Percentiles rank a stretch among this genome's conserved stretches.
Evolutionary conservation across 495 filamentous ascomycete species (phyloP).

Genomic region (Aspergillus kassunensis): DNA sequence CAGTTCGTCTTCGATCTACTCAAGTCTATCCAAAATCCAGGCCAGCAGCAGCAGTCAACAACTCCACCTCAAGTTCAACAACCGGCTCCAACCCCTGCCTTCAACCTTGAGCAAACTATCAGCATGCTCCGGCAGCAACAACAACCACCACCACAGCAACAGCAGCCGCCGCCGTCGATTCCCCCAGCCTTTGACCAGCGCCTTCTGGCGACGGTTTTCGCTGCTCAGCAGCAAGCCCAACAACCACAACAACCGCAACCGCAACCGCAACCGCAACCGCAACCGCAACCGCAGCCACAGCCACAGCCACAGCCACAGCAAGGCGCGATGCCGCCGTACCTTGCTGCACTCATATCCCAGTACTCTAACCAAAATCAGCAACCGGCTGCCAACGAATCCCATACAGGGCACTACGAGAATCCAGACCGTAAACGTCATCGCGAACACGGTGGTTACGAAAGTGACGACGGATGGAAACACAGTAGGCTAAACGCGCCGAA

Average conservation of each 20-base stretch:
- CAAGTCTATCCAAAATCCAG: slow-evolving; percentile 38
- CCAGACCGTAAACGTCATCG: slow-evolving; percentile 44
- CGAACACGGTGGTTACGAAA: slow-evolving; percentile 29
- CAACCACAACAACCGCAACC: slow-evolving; percentile 16
- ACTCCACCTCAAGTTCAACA: slow-evolving; percentile 23
- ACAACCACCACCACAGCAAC: slow-evolving; percentile 31
- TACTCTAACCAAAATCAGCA: slow-evolving; percentile 33
- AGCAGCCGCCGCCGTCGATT: slow-evolving; percentile 31
- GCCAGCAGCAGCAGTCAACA: slow-evolving; percentile 28
- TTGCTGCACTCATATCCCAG: slow-evolving; percentile 50
- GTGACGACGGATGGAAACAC: slow-evolving; percentile 34
- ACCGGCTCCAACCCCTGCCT: slow-evolving; percentile 25
- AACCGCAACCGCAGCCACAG: slow-evolving; percentile 11
- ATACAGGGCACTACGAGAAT: slow-evolving; percentile 32
- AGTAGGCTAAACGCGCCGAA: slow-evolving; percentile 29
- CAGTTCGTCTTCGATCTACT: slow-evolving; percentile 45
- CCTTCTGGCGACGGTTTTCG: slow-evolving; percentile 32
- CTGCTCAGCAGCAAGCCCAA: slow-evolving; percentile 20
- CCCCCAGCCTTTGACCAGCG: slow-evolving; percentile 31
- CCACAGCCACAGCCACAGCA: slow-evolving; percentile 29
- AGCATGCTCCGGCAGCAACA: slow-evolving; percentile 45
- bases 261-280: slow-evolving; percentile 27
- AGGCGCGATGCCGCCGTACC: slow-evolving; percentile 31
- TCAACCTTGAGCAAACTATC: slow-evolving; percentile 39
- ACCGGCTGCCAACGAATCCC: slow-evolving; percentile 15